Percentiles rank a stretch among this genome's conserved stretches.
Evolutionary conservation across 768 basidiomycete species (phyloP).

Genomic region (Collybia mongolica): DNA sequence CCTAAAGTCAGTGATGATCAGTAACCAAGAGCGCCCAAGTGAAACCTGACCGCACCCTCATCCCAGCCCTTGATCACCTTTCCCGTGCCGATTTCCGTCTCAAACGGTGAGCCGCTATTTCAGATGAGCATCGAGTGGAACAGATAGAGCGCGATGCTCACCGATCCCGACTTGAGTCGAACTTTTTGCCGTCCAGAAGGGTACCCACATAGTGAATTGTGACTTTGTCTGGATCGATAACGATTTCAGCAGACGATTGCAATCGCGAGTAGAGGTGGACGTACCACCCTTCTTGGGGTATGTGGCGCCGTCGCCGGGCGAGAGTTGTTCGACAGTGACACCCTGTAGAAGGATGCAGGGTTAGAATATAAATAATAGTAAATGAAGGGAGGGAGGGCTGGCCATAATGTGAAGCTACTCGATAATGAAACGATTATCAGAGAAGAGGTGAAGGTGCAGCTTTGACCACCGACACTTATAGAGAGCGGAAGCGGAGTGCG

Average conservation of each 20-base stretch:
- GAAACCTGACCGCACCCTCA: slow-evolving; percentile 55
- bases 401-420: slow-evolving; percentile 28
- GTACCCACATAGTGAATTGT: slow-evolving; percentile 81
- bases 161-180: slow-evolving; percentile 82
- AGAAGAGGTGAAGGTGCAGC: slow-evolving; percentile 27
- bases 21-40: neutral
- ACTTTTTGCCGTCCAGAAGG: slow-evolving; percentile 56
- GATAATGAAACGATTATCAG: slow-evolving; percentile 32
- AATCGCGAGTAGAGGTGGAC: slow-evolving; percentile 23
- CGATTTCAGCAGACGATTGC: slow-evolving; percentile 10
- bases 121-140: slow-evolving; percentile 4
- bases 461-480: slow-evolving; percentile 42
- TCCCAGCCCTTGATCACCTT: slow-evolving; percentile 92
- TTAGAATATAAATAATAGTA: slow-evolving; percentile 13
- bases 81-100: slow-evolving; percentile 72
- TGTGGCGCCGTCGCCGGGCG: slow-evolving; percentile 57
- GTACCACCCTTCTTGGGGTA: slow-evolving; percentile 74
- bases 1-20: slow-evolving; percentile 41
- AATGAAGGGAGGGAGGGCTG: slow-evolving; percentile 22
- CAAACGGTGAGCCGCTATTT: slow-evolving; percentile 56
- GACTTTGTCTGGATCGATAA: slow-evolving; percentile 55
- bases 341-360: slow-evolving; percentile 43
- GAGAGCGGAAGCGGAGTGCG: slow-evolving; percentile 54
- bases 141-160: slow-evolving; percentile 29
- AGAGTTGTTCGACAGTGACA: slow-evolving; percentile 60